Evolutionary conservation across 1,284 basidiomycete genomes (phyloP).

Genomic region (Melampsora larici-populina): DNA sequence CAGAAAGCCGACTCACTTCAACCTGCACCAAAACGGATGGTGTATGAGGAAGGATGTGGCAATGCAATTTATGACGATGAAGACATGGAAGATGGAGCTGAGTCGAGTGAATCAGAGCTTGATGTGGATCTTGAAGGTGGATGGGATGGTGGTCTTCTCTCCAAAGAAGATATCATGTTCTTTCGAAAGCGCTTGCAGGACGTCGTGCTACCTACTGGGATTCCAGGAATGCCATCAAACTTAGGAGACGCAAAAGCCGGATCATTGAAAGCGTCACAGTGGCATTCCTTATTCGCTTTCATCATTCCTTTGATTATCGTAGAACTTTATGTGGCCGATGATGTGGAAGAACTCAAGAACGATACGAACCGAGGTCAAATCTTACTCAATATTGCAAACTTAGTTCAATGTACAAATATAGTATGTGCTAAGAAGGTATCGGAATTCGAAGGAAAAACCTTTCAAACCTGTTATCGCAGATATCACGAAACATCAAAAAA

Average conservation of each 20-base stretch:
- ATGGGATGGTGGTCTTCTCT: constrained; percentile 5
- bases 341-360: neutral
- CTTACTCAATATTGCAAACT: neutral
- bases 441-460: neutral
- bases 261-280: constrained; percentile 19
- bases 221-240: constrained; percentile 16
- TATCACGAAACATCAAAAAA: neutral
- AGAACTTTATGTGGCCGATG: constrained; percentile 8
- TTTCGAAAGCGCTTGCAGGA: constrained; percentile 7
- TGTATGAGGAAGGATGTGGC: neutral
- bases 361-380: constrained; percentile 6
- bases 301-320: constrained; percentile 25
- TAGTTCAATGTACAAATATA: neutral
- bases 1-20: neutral
- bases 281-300: constrained; percentile 24
- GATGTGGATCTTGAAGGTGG: constrained; percentile 18
- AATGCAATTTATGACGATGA: neutral
- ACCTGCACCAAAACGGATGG: neutral
- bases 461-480: neutral
- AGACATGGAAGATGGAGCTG: neutral
- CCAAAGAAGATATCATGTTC: neutral
- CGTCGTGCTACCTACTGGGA: constrained; percentile 17
- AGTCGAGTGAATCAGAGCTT: constrained; percentile 3
- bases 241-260: constrained; percentile 18
- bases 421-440: neutral